Conservation (phyloP, 176 grass and related monocot species). For the Bonia amplexicaulis region DNA sequence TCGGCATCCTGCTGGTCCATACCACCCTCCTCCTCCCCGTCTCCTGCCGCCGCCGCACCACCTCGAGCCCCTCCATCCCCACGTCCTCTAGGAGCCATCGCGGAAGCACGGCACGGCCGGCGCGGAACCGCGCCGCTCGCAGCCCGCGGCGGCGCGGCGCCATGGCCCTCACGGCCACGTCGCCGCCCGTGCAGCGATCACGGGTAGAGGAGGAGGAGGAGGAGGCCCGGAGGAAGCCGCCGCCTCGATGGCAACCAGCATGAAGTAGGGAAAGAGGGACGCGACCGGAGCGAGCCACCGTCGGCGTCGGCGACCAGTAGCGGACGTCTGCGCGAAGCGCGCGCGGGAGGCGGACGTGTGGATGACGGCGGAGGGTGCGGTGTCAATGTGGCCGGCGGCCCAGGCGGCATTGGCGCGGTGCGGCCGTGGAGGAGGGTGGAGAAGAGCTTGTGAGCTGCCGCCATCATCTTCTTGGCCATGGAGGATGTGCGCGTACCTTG, state of each 20-base stretch:
- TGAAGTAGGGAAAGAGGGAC: slow-evolving; percentile 82
- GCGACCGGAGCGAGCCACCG: slow-evolving; percentile 38
- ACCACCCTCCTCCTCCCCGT: not conserved
- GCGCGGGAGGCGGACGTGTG: slow-evolving; percentile 1
- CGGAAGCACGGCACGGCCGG: slow-evolving; percentile 56
- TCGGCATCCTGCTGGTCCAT: slow-evolving; percentile 39
- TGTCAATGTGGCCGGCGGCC: not conserved
- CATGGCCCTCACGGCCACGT: slow-evolving; percentile 40
- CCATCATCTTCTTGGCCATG: slow-evolving; percentile 17
- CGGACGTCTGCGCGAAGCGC: not conserved
- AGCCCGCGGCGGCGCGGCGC: too few species aligned
- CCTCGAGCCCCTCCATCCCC: slow-evolving; percentile 12
- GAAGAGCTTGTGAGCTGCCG: not conserved
- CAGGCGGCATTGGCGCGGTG: too few species aligned
- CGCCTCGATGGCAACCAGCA: slow-evolving; percentile 72
- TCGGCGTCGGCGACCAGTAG: slow-evolving; percentile 49
- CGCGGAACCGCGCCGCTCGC: slow-evolving; percentile 26
- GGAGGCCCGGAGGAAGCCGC: slow-evolving; percentile 50
- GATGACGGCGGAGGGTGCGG: not conserved
- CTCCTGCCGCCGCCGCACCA: not conserved
- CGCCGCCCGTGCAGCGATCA: not conserved
- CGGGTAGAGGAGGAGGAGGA: slow-evolving; percentile 45
- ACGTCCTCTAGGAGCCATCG: slow-evolving; percentile 50
- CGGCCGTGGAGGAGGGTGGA: not conserved
- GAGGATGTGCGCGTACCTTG: not conserved